phyloP scores from a whole-genome alignment of 1,139 yeast species.

The Blastobotrys aristatus region DNA sequence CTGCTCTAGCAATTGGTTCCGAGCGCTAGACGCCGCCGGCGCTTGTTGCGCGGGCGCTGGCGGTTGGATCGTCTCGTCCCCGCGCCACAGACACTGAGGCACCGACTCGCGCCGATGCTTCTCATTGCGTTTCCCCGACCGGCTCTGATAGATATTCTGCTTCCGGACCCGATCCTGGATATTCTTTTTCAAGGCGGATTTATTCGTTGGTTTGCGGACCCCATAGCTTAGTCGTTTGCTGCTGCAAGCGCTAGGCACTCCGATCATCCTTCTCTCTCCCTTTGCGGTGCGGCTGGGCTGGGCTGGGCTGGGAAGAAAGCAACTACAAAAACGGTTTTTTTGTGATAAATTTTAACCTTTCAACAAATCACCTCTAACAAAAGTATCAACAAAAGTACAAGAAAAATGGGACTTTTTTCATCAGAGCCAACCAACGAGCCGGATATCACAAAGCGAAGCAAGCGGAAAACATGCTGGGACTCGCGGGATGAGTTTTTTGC shows the following conservation, averaged over 20 bases:
- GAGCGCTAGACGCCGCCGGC: not conserved
- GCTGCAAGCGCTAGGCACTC: not conserved
- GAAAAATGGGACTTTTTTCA: slow-evolving; percentile 18
- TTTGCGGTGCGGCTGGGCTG: not conserved
- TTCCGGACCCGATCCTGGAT: not conserved
- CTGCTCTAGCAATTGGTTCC: not conserved
- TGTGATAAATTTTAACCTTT: no score
- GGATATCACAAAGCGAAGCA: slow-evolving; percentile 39
- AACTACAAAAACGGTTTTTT: not conserved
- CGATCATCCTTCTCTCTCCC: not conserved
- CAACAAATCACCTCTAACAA: no score
- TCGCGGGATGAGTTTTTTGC: slow-evolving; percentile 54
- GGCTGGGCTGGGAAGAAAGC: not conserved
- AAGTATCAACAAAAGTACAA: not conserved
- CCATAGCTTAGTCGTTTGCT: not conserved
- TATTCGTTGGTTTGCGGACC: no score
- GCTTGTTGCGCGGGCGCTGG: not conserved
- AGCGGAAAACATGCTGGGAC: slow-evolving; percentile 62
- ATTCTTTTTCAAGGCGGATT: not conserved
- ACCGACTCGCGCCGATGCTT: not conserved
- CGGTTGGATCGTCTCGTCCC: not conserved
- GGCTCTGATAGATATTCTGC: not conserved
- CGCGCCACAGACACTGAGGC: not conserved
- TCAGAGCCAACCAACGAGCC: slow-evolving; percentile 7
- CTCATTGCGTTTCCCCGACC: not conserved